These are phyloP conservation scores for Madurella fahalii DNA, from an alignment of 2,329 filamentous ascomycete species.

Conservation along the genomic window DNA sequence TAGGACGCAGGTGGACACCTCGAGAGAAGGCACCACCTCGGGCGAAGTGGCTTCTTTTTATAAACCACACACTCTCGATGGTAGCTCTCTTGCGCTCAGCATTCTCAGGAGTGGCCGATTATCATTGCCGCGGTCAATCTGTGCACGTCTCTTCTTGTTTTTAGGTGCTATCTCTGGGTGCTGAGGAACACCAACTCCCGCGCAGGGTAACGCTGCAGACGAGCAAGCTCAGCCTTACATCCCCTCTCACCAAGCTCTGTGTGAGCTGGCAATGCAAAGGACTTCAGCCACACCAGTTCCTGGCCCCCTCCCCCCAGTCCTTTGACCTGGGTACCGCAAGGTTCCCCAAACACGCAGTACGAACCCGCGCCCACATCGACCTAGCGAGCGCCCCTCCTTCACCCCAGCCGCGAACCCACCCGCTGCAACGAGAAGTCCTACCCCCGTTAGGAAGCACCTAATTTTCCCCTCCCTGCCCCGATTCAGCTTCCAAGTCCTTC, in stretches of 20 bases:
- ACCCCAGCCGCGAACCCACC: constrained; percentile 11
- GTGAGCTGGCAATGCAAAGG: constrained; percentile 20
- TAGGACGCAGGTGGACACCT: neutral
- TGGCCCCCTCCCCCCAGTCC: neutral
- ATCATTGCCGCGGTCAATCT: too few species aligned
- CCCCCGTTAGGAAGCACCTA: constrained; percentile 14
- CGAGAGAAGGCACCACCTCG: too few species aligned
- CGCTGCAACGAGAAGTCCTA: constrained; percentile 19
- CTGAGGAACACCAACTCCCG: neutral
- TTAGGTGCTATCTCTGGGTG: too few species aligned
- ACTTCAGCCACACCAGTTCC: constrained; percentile 22
- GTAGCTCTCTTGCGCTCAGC: too few species aligned
- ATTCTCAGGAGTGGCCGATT: too few species aligned
- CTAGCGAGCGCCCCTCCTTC: constrained; percentile 5
- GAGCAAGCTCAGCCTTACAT: constrained; percentile 22
- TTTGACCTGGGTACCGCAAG: constrained; percentile 3
- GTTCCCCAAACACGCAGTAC: constrained; percentile 16
- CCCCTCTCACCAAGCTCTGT: constrained; percentile 16
- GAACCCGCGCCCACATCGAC: constrained; percentile 11
- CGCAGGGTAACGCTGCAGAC: constrained; percentile 14
- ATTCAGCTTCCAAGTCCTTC: constrained; percentile 22
- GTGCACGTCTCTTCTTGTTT: too few species aligned
- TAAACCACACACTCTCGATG: too few species aligned
- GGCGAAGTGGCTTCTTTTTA: too few species aligned
- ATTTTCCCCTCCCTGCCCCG: constrained; percentile 19